A percentile compares a stretch with the other conserved stretches of the same genome.
These are phyloP conservation scores for Xylaria acuta DNA, from an alignment of 495 filamentous ascomycete species.

Conservation along the genomic window DNA sequence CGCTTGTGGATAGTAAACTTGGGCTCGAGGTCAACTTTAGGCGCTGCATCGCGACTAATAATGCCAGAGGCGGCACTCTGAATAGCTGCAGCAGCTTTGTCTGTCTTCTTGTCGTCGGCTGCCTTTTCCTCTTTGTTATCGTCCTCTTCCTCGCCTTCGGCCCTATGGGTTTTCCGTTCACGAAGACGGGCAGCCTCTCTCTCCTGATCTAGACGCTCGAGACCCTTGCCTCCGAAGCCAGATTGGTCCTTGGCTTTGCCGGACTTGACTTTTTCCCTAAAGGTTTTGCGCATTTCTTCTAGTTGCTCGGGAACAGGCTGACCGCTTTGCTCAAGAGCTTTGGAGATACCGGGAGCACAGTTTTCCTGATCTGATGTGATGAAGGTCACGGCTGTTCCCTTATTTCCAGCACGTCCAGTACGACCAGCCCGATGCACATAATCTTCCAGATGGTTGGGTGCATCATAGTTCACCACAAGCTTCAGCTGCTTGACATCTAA, in stretches of 20 bases:
- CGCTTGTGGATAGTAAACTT: slow-evolving; percentile 80
- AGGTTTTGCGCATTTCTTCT: slow-evolving; percentile 65
- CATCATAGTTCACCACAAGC: slow-evolving; percentile 95
- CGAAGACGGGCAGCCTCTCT: slow-evolving; percentile 82
- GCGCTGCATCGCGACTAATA: slow-evolving; percentile 50
- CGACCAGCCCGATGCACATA: slow-evolving; percentile 96
- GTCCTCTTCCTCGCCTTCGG: slow-evolving; percentile 87
- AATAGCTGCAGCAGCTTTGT: slow-evolving; percentile 68
- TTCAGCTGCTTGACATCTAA: slow-evolving; percentile 97
- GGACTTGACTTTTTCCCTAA: slow-evolving; percentile 86
- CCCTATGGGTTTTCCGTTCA: slow-evolving; percentile 88
- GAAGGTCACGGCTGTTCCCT: slow-evolving; percentile 93
- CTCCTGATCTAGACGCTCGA: slow-evolving; percentile 89
- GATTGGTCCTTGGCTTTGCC: slow-evolving; percentile 88
- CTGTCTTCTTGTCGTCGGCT: slow-evolving; percentile 64
- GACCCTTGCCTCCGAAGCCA: slow-evolving; percentile 94
- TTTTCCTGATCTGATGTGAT: slow-evolving; percentile 90
- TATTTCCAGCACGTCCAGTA: slow-evolving; percentile 94
- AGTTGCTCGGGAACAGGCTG: slow-evolving; percentile 76
- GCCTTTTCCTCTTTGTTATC: slow-evolving; percentile 75
- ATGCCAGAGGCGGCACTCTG: slow-evolving; percentile 66
- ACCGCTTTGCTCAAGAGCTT: slow-evolving; percentile 90
- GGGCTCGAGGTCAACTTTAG: slow-evolving; percentile 41
- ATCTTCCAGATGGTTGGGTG: slow-evolving; percentile 95
- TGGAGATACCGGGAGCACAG: slow-evolving; percentile 87